A percentile compares a stretch with the other conserved stretches of the same genome.
Conservation (phyloP, 495 filamentous ascomycete genomes). For the Parathielavia appendiculata region DNA sequence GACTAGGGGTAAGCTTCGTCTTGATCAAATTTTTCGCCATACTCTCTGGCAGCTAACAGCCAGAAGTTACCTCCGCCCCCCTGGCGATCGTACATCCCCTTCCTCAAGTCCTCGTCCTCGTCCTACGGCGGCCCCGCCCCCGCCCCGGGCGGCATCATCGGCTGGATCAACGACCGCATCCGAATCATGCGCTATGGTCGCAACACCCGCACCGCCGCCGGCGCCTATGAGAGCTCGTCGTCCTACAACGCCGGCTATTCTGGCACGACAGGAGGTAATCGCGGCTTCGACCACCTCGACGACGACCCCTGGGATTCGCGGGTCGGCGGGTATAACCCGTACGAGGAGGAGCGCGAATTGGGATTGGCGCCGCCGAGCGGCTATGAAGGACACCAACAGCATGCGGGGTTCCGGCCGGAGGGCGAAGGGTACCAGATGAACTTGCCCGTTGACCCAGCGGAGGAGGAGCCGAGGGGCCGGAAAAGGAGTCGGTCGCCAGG, state of each 20-base stretch:
- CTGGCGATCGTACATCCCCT: conserved; percentile 57
- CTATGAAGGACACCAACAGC: conserved; percentile 4
- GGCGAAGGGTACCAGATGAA: conserved; percentile 48
- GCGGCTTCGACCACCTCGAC: conserved; percentile 52
- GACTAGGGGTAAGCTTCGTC: conserved; percentile 47
- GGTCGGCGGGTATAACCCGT: conserved; percentile 56
- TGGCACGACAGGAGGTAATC: conserved; percentile 15
- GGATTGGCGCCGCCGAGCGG: conserved; percentile 31
- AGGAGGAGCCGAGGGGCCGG: conserved; percentile 33
- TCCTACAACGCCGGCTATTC: conserved; percentile 17
- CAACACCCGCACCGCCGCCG: conserved; percentile 50
- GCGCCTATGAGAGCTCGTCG: conserved; percentile 55
- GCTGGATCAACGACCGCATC: conserved; percentile 52
- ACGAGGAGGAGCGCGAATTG: conserved; percentile 63
- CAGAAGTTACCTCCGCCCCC: conserved; percentile 56
- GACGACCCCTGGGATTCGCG: conserved; percentile 70
- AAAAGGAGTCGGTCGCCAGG: conserved; percentile 31
- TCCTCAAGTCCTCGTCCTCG: conserved; percentile 34
- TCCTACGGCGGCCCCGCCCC: conserved; percentile 44
- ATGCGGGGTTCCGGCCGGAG: conserved; percentile 18
- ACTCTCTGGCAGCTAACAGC: neutral
- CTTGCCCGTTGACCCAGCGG: conserved; percentile 25
- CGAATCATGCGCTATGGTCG: conserved; percentile 42
- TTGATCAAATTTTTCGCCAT: neutral
- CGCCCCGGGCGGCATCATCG: conserved; percentile 51